Percentiles rank a stretch among this genome's conserved stretches.
phyloP scores from a whole-genome alignment of 208 protist genomes.

The Novymonas esmeraldas region DNA sequence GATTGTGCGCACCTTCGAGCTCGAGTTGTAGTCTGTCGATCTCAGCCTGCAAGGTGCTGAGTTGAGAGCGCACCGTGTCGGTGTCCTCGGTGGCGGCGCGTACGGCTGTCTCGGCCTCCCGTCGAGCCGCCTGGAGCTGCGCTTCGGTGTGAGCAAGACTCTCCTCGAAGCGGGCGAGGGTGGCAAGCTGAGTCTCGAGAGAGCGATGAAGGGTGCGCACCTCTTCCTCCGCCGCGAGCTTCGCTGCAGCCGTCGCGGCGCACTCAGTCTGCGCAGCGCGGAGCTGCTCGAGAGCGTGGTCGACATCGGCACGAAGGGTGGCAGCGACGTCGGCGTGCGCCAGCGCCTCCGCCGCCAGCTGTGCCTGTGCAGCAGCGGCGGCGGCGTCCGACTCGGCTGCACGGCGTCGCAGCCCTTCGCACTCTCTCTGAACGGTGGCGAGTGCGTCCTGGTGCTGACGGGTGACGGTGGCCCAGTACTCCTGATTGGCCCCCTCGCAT shows the following conservation, averaged over 20 bases:
- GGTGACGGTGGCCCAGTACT: conserved; percentile 32
- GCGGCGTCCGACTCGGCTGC: conserved; percentile 1
- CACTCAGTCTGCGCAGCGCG: background rate
- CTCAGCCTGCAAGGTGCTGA: background rate
- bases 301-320: background rate
- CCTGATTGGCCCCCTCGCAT: conserved; percentile 48
- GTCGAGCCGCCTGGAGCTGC: conserved; percentile 1
- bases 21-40: too few species aligned
- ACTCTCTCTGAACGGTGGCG: conserved; percentile 13
- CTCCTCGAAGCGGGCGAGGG: background rate
- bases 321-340: background rate
- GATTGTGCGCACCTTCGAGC: background rate
- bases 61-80: background rate
- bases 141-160: background rate
- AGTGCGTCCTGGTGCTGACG: conserved; percentile 32
- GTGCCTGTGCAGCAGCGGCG: background rate
- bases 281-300: background rate
- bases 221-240: background rate
- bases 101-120: conserved; percentile 1
- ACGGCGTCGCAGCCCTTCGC: conserved; percentile 11
- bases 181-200: background rate
- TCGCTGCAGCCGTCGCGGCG: background rate
- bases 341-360: background rate
- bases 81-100: background rate
- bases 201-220: conserved; percentile 1